Evolutionary conservation across 2,329 filamentous ascomycete genomes (phyloP).

Genomic region (Neophaeococcomyces mojaviensis): DNA sequence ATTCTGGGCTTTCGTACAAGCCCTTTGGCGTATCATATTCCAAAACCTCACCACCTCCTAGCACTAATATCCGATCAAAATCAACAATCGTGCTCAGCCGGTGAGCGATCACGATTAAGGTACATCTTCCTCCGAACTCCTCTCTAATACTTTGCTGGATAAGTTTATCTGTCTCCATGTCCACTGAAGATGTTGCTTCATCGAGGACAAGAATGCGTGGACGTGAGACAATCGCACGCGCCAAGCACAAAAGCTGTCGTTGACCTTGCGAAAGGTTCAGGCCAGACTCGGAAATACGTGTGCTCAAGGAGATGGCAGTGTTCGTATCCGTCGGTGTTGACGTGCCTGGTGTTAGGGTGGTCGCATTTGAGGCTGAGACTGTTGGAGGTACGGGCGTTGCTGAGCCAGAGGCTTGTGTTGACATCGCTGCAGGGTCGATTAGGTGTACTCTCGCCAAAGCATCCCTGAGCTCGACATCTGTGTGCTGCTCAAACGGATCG

Average conservation of each 20-base stretch:
- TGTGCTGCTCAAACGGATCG: conserved; percentile 66
- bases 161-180: conserved; percentile 66
- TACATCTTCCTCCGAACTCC: conserved; percentile 58
- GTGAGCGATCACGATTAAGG: conserved; percentile 68
- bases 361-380: conserved; percentile 17
- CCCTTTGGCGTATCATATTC: conserved; percentile 61
- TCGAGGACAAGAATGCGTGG: conserved; percentile 74
- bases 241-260: conserved; percentile 67
- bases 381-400: conserved; percentile 17
- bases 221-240: conserved; percentile 62
- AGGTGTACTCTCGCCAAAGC: conserved; percentile 65
- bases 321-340: conserved; percentile 49
- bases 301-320: conserved; percentile 56
- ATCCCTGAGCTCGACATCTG: conserved; percentile 61
- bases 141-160: conserved; percentile 68
- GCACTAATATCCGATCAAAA: conserved; percentile 66
- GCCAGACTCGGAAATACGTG: conserved; percentile 62
- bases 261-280: conserved; percentile 70
- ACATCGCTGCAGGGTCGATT: conserved; percentile 30
- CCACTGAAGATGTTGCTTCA: conserved; percentile 71
- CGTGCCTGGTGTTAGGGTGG: conserved; percentile 14
- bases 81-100: conserved; percentile 68
- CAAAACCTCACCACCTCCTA: conserved; percentile 59
- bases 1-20: conserved; percentile 45
- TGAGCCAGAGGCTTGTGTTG: conserved; percentile 16